Evolutionary conservation across 2,329 filamentous ascomycete species (phyloP).

Genomic region (Aspergillus brunneoviolaceus): DNA sequence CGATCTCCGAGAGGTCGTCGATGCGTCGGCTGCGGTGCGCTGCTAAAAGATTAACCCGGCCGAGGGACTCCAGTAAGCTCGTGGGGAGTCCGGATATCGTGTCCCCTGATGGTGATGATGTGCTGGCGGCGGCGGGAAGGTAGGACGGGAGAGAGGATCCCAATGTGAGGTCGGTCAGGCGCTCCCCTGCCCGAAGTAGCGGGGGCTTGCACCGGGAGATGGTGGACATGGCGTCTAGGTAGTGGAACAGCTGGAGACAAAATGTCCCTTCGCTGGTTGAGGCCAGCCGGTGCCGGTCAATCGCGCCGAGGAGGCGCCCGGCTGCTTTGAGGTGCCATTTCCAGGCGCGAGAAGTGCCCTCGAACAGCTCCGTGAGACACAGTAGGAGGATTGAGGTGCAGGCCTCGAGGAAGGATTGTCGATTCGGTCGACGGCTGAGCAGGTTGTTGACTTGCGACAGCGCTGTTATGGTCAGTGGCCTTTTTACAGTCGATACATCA

Average conservation of each 20-base stretch:
- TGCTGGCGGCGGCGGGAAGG: background rate
- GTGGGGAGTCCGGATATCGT: conserved; percentile 24
- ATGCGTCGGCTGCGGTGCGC: conserved; percentile 29
- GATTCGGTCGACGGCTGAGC: conserved; percentile 17
- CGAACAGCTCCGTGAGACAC: conserved; percentile 47
- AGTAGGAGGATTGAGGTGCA: conserved; percentile 44
- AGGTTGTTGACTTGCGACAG: conserved; percentile 24
- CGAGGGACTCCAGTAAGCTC: conserved; percentile 25
- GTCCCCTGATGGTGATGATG: background rate
- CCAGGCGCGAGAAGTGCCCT: conserved; percentile 45
- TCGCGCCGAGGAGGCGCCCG: conserved; percentile 38
- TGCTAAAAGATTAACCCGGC: conserved; percentile 30
- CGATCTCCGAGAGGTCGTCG: conserved; percentile 31
- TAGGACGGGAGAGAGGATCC: background rate
- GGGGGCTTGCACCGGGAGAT: conserved; percentile 32
- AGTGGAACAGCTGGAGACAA: conserved; percentile 42
- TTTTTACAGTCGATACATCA: background rate
- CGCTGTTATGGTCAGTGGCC: conserved; percentile 15
- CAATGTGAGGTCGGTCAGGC: conserved; percentile 19
- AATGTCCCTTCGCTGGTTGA: conserved; percentile 33
- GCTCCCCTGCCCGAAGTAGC: conserved; percentile 19
- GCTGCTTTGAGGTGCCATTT: conserved; percentile 46
- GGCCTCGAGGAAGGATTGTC: conserved; percentile 39
- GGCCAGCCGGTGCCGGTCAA: conserved; percentile 28
- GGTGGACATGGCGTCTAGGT: conserved; percentile 32